Percentiles rank a stretch among this genome's conserved stretches.
phyloP scores from a whole-genome alignment of 441 rosid genomes.

The Euphorbia celastroides region DNA sequence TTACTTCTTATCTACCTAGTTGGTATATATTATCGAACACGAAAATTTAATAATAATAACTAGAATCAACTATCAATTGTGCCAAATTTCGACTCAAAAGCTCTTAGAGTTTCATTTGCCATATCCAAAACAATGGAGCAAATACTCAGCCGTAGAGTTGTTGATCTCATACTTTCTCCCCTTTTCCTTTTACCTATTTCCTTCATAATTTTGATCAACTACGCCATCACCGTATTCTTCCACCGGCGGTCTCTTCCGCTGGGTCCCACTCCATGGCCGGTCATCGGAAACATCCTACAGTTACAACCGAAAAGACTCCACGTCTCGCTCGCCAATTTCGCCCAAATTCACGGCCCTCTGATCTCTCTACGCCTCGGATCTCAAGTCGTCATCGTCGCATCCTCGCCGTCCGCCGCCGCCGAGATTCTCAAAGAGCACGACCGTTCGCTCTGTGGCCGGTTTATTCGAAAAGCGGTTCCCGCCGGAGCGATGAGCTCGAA shows the following conservation, averaged over 20 bases:
- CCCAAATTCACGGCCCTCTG: slow-evolving; percentile 25
- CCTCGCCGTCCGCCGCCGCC: slow-evolving; percentile 26
- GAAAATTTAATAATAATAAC: no score
- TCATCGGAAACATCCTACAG: slow-evolving; percentile 25
- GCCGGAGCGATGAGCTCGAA: not conserved
- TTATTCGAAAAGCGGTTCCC: not conserved
- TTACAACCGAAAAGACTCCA: slow-evolving; percentile 17
- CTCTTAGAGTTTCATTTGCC: no score
- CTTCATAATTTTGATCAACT: not conserved
- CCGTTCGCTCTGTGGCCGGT: slow-evolving; percentile 21
- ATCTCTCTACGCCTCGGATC: slow-evolving; percentile 25
- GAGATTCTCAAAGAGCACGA: slow-evolving; percentile 31
- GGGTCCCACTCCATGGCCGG: slow-evolving; percentile 25
- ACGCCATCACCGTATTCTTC: not conserved
- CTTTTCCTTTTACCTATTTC: not conserved
- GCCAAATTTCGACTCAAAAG: no score
- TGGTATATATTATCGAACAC: no score
- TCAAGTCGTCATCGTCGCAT: slow-evolving; percentile 26
- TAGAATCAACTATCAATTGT: no score
- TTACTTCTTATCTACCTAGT: no score
- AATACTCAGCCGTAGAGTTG: no score
- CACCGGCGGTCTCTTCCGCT: slow-evolving; percentile 16
- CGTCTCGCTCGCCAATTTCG: slow-evolving; percentile 17
- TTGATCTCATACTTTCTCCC: no score
- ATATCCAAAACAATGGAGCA: no score